A percentile compares a stretch with the other conserved stretches of the same genome.
These are phyloP conservation scores for Centella asiatica DNA, from an alignment of 129 eudicot species.

Conservation along the genomic window DNA sequence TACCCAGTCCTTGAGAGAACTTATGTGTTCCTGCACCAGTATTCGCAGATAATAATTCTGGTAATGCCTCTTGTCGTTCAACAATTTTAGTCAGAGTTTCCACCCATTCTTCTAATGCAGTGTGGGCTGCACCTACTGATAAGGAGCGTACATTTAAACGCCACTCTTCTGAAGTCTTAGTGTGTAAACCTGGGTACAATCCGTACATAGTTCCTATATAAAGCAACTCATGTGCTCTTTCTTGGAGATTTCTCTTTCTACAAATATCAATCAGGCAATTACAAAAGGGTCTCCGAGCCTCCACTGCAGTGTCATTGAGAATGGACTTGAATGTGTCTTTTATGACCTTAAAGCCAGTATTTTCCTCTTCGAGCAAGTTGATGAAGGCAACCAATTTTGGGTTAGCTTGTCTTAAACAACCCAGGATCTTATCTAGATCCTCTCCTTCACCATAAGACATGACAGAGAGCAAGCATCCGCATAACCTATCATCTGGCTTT, in stretches of 20 bases:
- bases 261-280: slow-evolving; percentile 65
- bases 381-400: slow-evolving; percentile 47
- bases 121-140: slow-evolving; percentile 67
- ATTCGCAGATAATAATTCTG: slow-evolving; percentile 44
- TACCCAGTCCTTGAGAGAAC: slow-evolving; percentile 50
- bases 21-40: slow-evolving; percentile 69
- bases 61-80: slow-evolving; percentile 45
- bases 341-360: slow-evolving; percentile 24
- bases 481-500: slow-evolving; percentile 58
- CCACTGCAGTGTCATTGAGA: slow-evolving; percentile 39
- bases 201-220: slow-evolving; percentile 54
- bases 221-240: slow-evolving; percentile 60
- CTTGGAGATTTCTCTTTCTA: slow-evolving; percentile 37
- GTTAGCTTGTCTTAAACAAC: slow-evolving; percentile 41
- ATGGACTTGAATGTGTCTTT: slow-evolving; percentile 44
- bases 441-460: slow-evolving; percentile 47
- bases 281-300: slow-evolving; percentile 60
- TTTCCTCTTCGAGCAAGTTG: slow-evolving; percentile 24
- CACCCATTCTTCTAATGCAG: slow-evolving; percentile 73
- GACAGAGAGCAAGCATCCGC: slow-evolving; percentile 63
- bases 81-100: slow-evolving; percentile 41
- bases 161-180: slow-evolving; percentile 58
- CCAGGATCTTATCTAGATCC: slow-evolving; percentile 47
- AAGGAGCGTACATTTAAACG: slow-evolving; percentile 56
- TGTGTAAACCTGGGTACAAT: slow-evolving; percentile 54